Percentiles rank a stretch among this genome's conserved stretches.
These are phyloP conservation scores for Plasmodium inui DNA, from an alignment of 169 alveolate species.

Conservation along the genomic window DNA sequence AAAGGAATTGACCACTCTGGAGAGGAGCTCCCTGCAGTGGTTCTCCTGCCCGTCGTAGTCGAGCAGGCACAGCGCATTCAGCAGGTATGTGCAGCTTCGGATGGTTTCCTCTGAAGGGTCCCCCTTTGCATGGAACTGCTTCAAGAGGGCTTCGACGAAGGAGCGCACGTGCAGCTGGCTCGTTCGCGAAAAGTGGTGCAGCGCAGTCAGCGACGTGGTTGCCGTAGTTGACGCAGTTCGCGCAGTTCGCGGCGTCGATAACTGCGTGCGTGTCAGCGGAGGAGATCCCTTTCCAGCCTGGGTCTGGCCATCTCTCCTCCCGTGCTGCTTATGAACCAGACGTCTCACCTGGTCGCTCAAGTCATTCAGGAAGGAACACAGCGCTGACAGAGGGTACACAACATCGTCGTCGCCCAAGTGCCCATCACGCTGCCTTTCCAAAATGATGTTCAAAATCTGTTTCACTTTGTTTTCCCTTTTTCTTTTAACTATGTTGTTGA, in stretches of 20 bases:
- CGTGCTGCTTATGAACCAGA: background rate
- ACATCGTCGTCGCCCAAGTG: slow-evolving; percentile 1
- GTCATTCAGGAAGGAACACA: background rate
- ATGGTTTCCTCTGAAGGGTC: background rate
- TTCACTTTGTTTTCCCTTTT: slow-evolving; percentile 26
- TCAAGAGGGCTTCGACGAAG: slow-evolving; percentile 1
- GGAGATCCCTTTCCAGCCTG: background rate
- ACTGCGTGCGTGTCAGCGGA: background rate
- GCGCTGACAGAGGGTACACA: slow-evolving; percentile 32
- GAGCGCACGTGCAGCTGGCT: background rate
- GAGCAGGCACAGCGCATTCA: slow-evolving; percentile 11
- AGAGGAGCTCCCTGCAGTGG: background rate
- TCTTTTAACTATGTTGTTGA: slow-evolving; percentile 14
- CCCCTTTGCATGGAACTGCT: background rate
- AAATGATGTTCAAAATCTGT: slow-evolving; percentile 3
- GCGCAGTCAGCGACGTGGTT: background rate
- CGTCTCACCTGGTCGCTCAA: background rate
- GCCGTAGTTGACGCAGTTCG: too few species aligned
- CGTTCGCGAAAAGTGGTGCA: background rate
- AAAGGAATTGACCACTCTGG: background rate
- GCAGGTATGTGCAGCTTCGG: slow-evolving; percentile 7
- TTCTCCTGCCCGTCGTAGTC: slow-evolving; percentile 13
- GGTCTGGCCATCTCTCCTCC: background rate
- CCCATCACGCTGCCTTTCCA: background rate
- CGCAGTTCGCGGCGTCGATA: background rate